Evolutionary conservation across 371 early-diverging fungal species (phyloP).

Genomic region (Dichotomocladium elegans): DNA sequence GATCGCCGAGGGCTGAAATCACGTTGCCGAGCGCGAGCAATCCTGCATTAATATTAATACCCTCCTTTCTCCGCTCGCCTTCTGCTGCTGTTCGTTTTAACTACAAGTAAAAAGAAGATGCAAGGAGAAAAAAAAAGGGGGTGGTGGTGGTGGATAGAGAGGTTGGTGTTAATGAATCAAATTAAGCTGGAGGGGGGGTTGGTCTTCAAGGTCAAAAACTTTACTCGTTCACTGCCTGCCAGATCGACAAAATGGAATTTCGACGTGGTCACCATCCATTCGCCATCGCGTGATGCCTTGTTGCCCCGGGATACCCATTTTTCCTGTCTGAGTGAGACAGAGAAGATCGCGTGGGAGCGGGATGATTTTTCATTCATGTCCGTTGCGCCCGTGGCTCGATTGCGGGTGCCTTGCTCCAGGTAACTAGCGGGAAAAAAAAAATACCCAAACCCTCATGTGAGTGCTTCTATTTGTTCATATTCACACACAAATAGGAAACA

Average conservation of each 20-base stretch:
- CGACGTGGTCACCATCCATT: slow-evolving; percentile 62
- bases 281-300: slow-evolving; percentile 13
- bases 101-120: slow-evolving; percentile 22
- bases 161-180: no score
- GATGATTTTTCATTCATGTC: slow-evolving; percentile 97
- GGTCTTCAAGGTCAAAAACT: neutral
- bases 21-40: slow-evolving; percentile 98
- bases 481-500: slow-evolving; percentile 2
- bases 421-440: slow-evolving; percentile 33
- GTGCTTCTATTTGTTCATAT: neutral
- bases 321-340: slow-evolving; percentile 81
- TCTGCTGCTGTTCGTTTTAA: slow-evolving; percentile 93
- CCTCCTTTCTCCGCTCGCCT: slow-evolving; percentile 95
- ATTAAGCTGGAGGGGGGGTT: neutral
- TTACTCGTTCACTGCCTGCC: slow-evolving; percentile 97
- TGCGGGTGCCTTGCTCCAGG: slow-evolving; percentile 74
- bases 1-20: slow-evolving; percentile 96
- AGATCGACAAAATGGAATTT: slow-evolving; percentile 99
- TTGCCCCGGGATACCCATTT: slow-evolving; percentile 24
- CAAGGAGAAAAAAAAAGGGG: no score
- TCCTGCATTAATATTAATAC: slow-evolving; percentile 98
- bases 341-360: slow-evolving; percentile 97
- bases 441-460: neutral
- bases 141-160: no score
- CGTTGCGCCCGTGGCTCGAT: slow-evolving; percentile 91